Conservation (phyloP, 2,329 filamentous ascomycete species). For the Paecilomyces sp. region DNA sequence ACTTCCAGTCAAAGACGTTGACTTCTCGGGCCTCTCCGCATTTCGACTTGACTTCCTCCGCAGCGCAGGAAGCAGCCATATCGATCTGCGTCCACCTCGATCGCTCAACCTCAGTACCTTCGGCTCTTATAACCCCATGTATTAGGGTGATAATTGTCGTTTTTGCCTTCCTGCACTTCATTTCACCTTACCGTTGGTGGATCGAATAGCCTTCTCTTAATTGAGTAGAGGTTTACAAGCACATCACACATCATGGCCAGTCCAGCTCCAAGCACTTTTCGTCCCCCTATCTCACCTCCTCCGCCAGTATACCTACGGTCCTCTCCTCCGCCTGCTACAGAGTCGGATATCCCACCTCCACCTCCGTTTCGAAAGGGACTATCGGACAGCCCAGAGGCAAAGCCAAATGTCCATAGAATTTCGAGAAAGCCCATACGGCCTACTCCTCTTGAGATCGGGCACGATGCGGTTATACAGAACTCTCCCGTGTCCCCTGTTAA, state of each 20-base stretch:
- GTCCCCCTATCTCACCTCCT: slow-evolving; percentile 31
- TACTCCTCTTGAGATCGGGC: slow-evolving; percentile 11
- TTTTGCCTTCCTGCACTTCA: neutral
- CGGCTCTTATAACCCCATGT: neutral
- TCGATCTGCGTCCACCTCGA: neutral
- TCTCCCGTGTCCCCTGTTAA: slow-evolving; percentile 27
- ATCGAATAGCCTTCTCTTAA: neutral
- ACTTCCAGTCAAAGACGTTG: neutral
- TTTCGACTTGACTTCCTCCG: neutral
- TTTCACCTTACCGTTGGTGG: neutral
- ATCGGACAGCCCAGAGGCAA: slow-evolving; percentile 7
- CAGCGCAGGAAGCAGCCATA: neutral
- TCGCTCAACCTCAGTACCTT: neutral
- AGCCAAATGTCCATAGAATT: slow-evolving; percentile 12
- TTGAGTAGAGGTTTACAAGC: neutral
- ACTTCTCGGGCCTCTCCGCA: neutral
- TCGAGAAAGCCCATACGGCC: slow-evolving; percentile 19
- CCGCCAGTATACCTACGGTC: slow-evolving; percentile 37
- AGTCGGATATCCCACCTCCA: slow-evolving; percentile 10
- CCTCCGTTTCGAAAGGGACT: slow-evolving; percentile 7
- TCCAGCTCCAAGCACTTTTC: slow-evolving; percentile 14
- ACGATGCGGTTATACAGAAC: slow-evolving; percentile 19
- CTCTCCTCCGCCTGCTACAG: slow-evolving; percentile 21
- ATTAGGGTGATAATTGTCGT: neutral
- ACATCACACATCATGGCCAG: slow-evolving; percentile 18